These are phyloP conservation scores for Dryas octopetala DNA, from an alignment of 306 rosid species.

Conservation along the genomic window DNA sequence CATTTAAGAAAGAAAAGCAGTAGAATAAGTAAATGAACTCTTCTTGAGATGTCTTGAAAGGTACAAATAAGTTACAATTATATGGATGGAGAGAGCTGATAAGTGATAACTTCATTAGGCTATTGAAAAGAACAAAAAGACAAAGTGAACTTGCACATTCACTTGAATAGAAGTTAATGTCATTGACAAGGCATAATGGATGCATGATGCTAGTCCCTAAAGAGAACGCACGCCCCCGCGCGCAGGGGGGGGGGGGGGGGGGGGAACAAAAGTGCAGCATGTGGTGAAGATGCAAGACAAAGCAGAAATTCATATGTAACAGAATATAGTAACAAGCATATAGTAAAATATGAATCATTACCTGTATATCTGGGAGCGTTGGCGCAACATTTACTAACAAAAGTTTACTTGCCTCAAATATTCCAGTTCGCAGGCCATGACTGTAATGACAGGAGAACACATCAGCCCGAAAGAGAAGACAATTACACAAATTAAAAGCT, in stretches of 20 bases:
- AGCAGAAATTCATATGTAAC: not conserved
- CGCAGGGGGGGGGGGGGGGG: too few relatives aligned
- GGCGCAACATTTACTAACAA: slow-evolving; percentile 86
- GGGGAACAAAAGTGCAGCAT: not conserved
- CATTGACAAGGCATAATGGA: not conserved
- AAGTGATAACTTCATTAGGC: not conserved
- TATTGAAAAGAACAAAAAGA: not conserved
- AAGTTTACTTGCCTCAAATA: slow-evolving; percentile 92
- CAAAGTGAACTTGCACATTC: not conserved
- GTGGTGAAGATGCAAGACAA: slow-evolving; percentile 16
- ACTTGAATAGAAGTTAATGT: not conserved
- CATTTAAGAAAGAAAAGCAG: not conserved
- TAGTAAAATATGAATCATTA: slow-evolving; percentile 20
- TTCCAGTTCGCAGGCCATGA: slow-evolving; percentile 98
- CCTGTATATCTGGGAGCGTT: slow-evolving; percentile 92
- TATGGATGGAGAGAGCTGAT: not conserved
- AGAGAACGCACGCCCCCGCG: not conserved
- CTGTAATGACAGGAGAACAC: slow-evolving; percentile 51
- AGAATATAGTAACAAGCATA: slow-evolving; percentile 5
- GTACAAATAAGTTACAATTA: not conserved
- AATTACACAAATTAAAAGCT: slow-evolving; percentile 11
- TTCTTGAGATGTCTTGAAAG: not conserved
- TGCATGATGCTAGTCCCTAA: slow-evolving; percentile 2
- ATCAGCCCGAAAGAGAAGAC: slow-evolving; percentile 34
- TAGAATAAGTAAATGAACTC: not conserved